phyloP scores from a whole-genome alignment of 768 basidiomycete genomes.

The Tulasnella sp. region DNA sequence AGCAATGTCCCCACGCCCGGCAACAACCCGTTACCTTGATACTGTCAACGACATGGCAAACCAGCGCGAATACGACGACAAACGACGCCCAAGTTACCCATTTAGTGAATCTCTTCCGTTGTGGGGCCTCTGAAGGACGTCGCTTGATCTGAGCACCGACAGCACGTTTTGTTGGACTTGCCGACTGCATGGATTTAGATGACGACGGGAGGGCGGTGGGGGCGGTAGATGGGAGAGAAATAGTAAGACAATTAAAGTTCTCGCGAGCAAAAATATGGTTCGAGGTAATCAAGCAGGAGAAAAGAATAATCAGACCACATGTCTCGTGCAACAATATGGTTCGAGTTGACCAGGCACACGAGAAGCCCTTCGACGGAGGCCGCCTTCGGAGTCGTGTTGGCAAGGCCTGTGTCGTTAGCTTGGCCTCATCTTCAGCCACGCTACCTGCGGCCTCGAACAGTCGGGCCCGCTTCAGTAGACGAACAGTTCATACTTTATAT shows the following conservation, averaged over 20 bases:
- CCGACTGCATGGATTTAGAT: background rate
- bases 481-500: no score
- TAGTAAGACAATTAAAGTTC: no score
- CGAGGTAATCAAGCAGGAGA: background rate
- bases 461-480: no score
- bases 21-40: conserved; percentile 32
- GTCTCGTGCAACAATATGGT: background rate
- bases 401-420: no score
- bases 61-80: conserved; percentile 25
- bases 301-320: background rate
- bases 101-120: background rate
- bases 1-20: background rate
- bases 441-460: no score
- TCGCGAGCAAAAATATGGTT: no score
- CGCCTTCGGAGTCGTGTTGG: background rate
- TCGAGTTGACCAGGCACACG: background rate
- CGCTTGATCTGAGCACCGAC: background rate
- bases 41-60: conserved; percentile 32
- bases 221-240: background rate
- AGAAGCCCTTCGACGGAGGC: background rate
- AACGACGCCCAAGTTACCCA: conserved; percentile 6
- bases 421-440: no score
- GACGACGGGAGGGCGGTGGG: background rate
- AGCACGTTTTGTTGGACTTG: background rate
- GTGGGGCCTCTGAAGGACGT: background rate